phyloP scores from a whole-genome alignment of 768 basidiomycete species.

The Hemileccinum impolitum region DNA sequence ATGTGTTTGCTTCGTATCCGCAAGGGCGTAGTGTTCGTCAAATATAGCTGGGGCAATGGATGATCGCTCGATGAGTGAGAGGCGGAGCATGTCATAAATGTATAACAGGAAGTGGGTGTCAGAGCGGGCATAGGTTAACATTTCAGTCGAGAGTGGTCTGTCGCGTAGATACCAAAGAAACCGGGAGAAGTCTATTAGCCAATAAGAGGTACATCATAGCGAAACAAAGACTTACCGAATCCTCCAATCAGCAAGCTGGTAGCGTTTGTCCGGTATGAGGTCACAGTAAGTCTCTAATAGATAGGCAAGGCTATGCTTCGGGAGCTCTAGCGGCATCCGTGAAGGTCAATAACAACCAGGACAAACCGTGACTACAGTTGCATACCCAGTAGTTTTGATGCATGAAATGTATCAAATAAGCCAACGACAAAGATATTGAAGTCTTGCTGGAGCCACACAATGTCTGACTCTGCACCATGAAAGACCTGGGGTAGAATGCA shows the following conservation, averaged over 20 bases:
- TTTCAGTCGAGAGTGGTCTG: conserved; percentile 80
- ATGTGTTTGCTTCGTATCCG: conserved; percentile 5
- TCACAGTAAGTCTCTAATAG: conserved; percentile 88
- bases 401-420: conserved; percentile 97
- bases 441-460: conserved; percentile 95
- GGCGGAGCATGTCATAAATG: conserved; percentile 88
- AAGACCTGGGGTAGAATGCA: conserved; percentile 56
- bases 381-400: conserved; percentile 77
- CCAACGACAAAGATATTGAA: conserved; percentile 93
- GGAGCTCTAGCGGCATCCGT: conserved; percentile 53
- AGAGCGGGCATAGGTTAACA: conserved; percentile 90
- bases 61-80: conserved; percentile 78
- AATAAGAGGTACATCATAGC: neutral
- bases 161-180: neutral
- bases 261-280: conserved; percentile 90
- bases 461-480: conserved; percentile 92
- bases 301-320: conserved; percentile 78
- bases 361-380: neutral
- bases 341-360: neutral
- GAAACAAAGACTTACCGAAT: conserved; percentile 54
- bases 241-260: conserved; percentile 97
- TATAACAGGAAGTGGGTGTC: conserved; percentile 95
- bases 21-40: conserved; percentile 10
- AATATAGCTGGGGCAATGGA: conserved; percentile 28
- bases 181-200: neutral